Evolutionary conservation across 2,329 filamentous ascomycete species (phyloP).

Genomic region (Paecilomyces sp.): DNA sequence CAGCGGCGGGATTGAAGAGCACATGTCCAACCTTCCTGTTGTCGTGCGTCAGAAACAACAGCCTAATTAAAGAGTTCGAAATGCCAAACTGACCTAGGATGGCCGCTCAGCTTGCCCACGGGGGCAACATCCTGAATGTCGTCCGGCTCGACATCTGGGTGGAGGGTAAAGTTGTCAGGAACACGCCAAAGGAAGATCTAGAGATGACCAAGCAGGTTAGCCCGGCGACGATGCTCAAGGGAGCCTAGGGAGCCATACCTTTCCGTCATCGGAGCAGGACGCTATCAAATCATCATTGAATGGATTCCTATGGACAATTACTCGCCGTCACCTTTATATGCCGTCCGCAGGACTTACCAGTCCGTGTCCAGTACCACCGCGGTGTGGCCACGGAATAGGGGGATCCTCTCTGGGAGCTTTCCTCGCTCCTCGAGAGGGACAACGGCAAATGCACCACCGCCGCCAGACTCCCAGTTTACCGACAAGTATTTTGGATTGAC

Average conservation of each 20-base stretch:
- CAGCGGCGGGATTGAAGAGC: slow-evolving; percentile 92
- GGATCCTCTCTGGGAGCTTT: slow-evolving; percentile 84
- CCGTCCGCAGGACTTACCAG: slow-evolving; percentile 56
- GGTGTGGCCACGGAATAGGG: slow-evolving; percentile 92
- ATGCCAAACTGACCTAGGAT: slow-evolving; percentile 60
- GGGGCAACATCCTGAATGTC: slow-evolving; percentile 76
- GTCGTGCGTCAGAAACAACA: slow-evolving; percentile 12
- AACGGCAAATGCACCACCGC: slow-evolving; percentile 93
- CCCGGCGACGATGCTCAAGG: neutral
- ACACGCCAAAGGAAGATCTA: slow-evolving; percentile 90
- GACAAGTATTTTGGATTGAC: slow-evolving; percentile 93
- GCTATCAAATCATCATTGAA: slow-evolving; percentile 92
- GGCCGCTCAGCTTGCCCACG: slow-evolving; percentile 72
- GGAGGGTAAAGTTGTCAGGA: slow-evolving; percentile 75
- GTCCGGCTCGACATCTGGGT: slow-evolving; percentile 67
- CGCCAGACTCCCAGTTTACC: slow-evolving; percentile 97
- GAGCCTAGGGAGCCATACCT: slow-evolving; percentile 43
- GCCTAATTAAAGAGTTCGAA: slow-evolving; percentile 2
- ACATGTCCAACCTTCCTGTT: slow-evolving; percentile 93
- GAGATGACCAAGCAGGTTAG: slow-evolving; percentile 10
- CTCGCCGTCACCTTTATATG: slow-evolving; percentile 4
- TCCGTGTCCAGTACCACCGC: slow-evolving; percentile 94
- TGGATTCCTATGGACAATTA: slow-evolving; percentile 60
- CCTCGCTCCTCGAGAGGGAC: slow-evolving; percentile 85
- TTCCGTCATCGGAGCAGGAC: slow-evolving; percentile 92